Conservation (phyloP, 106 monocot species). For the Cymbidium sinense region DNA sequence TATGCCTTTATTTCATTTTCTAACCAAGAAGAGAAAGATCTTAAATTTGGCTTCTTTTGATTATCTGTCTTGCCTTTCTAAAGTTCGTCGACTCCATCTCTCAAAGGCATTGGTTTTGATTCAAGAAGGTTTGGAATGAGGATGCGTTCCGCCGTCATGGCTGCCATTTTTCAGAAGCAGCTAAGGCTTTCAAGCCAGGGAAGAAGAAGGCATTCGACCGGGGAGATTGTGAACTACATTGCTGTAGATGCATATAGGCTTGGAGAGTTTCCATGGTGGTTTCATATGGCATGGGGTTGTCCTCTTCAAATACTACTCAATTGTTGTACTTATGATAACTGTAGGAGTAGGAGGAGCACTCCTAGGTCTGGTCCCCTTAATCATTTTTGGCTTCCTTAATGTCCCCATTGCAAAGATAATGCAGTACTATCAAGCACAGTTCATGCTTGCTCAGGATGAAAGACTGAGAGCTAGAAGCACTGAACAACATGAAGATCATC, state of each 20-base stretch:
- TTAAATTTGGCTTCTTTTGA: slow-evolving; percentile 26
- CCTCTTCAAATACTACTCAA: slow-evolving; percentile 45
- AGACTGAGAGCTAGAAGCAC: slow-evolving; percentile 47
- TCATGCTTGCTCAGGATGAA: slow-evolving; percentile 74
- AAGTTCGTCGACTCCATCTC: slow-evolving; percentile 67
- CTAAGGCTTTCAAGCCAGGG: slow-evolving; percentile 45
- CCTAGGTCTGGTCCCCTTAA: slow-evolving; percentile 47
- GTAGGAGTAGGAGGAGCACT: slow-evolving; percentile 54
- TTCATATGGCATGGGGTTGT: slow-evolving; percentile 70
- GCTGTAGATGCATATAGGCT: slow-evolving; percentile 85
- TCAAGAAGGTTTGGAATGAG: slow-evolving; percentile 68
- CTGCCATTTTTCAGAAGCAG: slow-evolving; percentile 70
- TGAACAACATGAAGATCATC: slow-evolving; percentile 83
- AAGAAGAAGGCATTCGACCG: slow-evolving; percentile 48
- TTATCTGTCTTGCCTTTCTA: slow-evolving; percentile 24
- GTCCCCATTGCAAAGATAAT: slow-evolving; percentile 61
- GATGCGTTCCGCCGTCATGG: slow-evolving; percentile 73
- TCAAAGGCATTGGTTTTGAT: slow-evolving; percentile 78
- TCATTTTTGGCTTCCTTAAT: slow-evolving; percentile 49
- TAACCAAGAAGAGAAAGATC: slow-evolving; percentile 17
- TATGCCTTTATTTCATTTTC: slow-evolving; percentile 57
- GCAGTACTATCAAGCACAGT: slow-evolving; percentile 49
- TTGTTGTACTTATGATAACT: slow-evolving; percentile 37
- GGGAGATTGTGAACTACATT: slow-evolving; percentile 79
- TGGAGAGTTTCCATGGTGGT: slow-evolving; percentile 78